These are phyloP conservation scores for Lepidium didymum DNA, from an alignment of 345 rosid genomes.

Conservation along the genomic window DNA sequence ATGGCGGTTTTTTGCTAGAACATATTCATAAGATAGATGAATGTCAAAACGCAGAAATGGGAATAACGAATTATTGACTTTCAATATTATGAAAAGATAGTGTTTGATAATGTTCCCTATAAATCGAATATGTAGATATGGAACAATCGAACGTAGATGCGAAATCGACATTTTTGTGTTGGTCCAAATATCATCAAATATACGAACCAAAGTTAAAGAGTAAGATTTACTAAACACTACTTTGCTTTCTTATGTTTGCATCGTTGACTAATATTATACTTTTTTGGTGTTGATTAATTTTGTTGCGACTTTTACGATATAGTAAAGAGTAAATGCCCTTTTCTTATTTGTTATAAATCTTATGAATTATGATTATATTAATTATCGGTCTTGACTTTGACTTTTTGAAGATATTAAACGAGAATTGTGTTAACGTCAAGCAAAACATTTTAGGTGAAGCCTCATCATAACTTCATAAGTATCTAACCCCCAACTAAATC, in stretches of 20 bases:
- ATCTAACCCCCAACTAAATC: slow-evolving; percentile 19
- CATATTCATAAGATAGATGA: not conserved
- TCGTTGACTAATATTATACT: not conserved
- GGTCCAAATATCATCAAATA: not conserved
- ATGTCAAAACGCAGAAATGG: not conserved
- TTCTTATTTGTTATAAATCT: not conserved
- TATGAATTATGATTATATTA: not conserved
- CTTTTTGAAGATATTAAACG: not conserved
- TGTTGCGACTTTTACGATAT: not conserved
- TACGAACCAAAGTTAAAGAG: not conserved
- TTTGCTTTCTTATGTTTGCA: not conserved
- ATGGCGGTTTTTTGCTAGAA: too few relatives aligned
- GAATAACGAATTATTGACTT: not conserved
- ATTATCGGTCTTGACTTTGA: not conserved
- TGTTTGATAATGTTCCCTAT: not conserved
- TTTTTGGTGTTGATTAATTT: not conserved
- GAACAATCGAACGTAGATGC: not conserved
- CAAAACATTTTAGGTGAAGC: slow-evolving; percentile 1
- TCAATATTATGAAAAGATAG: not conserved
- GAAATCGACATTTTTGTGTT: not conserved
- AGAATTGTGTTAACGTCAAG: slow-evolving; percentile 17
- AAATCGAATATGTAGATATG: not conserved
- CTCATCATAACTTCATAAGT: slow-evolving; percentile 1
- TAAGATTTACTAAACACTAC: not conserved
- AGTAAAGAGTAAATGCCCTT: not conserved